Evolutionary conservation across 306 rosid species (phyloP), one percentile per base, ranked within the genome.

Genomic region (Notholithocarpus densiflorus): DNA sequence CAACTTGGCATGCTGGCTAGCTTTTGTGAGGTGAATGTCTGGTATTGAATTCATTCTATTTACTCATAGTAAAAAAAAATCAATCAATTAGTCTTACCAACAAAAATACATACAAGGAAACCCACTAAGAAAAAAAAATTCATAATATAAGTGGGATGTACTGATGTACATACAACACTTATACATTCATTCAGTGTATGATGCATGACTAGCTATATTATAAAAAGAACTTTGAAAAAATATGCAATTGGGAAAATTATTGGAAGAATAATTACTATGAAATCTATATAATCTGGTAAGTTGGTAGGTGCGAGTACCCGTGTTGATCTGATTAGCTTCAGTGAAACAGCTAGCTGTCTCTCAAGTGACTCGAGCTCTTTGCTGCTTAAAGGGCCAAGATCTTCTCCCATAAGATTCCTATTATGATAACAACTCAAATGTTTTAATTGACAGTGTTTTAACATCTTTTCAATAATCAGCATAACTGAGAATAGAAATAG

Each of bases 341-440:
- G 87, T 72, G 99, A 93, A 71, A 91, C 84, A 78, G 93, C 99
- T 57, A 95, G 90, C 87, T 95, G 98, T 84, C 93, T 95, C 83
- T 95, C 99, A 80, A 95, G 99, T 6, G 93, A 87, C 76, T 95
- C 99, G 1, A 95, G 98, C 70, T 95, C 98, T 84, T 90, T 95
- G 88, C 96, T 93, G 87, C 62, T 90, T 69, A 95, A 83, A 68
- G 92, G 90, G 32, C 96, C 98, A 79, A 95, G 98, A 74, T 95
- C 99, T 89, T 95, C 99, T 72, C 99, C 99, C 90, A 93, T 83
- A 53, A 95, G 92, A 84, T 95, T 91, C 89, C 98, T 95, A 52
- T 61, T 72, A 43, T 21, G 51, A 68, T 5, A 68, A 71, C 3
- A 68, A 20, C 45, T 64, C 56, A 40, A 65, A 45, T 31, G 56